Evolutionary conservation across 163 green algal genomes (phyloP).

Genomic region (Scenedesmus sp.): DNA sequence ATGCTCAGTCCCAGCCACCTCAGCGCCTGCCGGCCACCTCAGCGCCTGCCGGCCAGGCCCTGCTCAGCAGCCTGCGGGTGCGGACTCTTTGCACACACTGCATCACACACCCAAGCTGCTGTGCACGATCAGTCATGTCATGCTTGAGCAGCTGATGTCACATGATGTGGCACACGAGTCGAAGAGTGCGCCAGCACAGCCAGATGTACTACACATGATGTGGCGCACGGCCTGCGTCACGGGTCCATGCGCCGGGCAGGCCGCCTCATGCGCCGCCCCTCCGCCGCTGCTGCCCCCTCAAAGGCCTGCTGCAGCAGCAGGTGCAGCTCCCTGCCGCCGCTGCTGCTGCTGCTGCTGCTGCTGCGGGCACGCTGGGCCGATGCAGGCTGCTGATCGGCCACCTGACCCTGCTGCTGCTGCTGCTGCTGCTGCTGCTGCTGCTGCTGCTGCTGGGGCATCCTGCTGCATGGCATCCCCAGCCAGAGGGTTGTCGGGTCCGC

Average conservation of each 20-base stretch:
- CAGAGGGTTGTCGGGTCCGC: no score
- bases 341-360: not conserved
- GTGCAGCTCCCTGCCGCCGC: not conserved
- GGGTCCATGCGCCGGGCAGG: not conserved
- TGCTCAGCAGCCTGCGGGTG: no score
- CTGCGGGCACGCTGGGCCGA: not conserved
- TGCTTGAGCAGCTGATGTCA: no score
- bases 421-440: constrained; percentile 8
- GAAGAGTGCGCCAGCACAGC: no score
- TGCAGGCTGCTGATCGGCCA: not conserved
- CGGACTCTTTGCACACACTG: no score
- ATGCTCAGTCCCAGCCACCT: no score
- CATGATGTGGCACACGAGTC: no score
- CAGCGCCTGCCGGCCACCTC: no score
- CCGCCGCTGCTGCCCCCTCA: not conserved
- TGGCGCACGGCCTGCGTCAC: not conserved
- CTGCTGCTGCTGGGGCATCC: not conserved
- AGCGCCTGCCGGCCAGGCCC: no score
- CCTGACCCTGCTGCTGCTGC: not conserved
- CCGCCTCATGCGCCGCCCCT: not conserved
- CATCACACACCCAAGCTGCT: no score
- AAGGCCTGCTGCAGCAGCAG: not conserved
- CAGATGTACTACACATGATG: no score
- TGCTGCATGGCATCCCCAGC: not conserved
- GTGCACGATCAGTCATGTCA: no score